Conservation (phyloP, 2,329 filamentous ascomycete genomes). For the Trichoderma atrobrunneum region DNA sequence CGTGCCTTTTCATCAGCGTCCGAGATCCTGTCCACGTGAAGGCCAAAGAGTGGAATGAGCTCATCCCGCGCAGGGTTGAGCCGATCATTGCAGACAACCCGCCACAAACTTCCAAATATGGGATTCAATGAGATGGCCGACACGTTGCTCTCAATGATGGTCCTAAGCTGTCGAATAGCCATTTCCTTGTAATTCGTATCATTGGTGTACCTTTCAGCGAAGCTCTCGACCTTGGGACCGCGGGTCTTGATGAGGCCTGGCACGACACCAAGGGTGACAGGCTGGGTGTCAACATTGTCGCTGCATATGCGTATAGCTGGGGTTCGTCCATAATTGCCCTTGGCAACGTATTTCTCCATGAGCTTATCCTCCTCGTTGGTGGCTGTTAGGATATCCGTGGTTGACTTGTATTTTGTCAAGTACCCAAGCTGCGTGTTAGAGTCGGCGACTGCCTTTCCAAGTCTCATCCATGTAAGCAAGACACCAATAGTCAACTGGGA, state of each 20-base stretch:
- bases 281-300: constrained; percentile 16
- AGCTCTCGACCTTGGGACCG: constrained; percentile 32
- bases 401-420: constrained; percentile 19
- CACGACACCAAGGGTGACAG: constrained; percentile 26
- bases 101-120: constrained; percentile 50
- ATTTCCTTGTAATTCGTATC: constrained; percentile 39
- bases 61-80: constrained; percentile 39
- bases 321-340: not conserved
- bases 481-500: constrained; percentile 42
- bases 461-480: constrained; percentile 45
- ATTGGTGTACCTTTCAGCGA: constrained; percentile 39
- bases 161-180: constrained; percentile 38
- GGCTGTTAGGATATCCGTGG: not conserved
- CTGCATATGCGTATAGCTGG: not conserved
- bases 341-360: not conserved
- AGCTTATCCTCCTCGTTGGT: not conserved
- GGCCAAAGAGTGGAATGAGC: constrained; percentile 43
- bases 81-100: constrained; percentile 47
- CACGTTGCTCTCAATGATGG: constrained; percentile 45
- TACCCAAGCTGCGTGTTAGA: constrained; percentile 4
- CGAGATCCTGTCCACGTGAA: constrained; percentile 36
- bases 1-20: constrained; percentile 33
- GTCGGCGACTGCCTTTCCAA: constrained; percentile 23
- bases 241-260: constrained; percentile 26
- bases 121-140: constrained; percentile 46